phyloP scores from a whole-genome alignment of 1,139 yeast species.

The Sugiyamaella sp. region DNA sequence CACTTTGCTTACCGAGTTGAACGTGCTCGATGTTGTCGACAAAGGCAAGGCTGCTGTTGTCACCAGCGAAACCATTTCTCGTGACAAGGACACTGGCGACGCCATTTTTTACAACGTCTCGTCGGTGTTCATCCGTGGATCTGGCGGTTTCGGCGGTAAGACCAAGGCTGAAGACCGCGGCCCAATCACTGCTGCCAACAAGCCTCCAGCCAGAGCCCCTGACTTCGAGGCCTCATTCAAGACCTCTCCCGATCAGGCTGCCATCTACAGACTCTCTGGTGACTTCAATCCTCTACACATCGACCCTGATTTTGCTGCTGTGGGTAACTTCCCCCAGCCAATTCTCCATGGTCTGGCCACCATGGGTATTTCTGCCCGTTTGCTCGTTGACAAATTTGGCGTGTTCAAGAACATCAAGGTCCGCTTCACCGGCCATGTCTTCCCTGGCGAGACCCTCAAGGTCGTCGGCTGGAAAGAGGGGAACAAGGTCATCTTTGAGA shows the following conservation, averaged over 20 bases:
- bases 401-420: conserved; percentile 83
- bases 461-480: conserved; percentile 84
- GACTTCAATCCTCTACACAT: conserved; percentile 95
- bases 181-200: conserved; percentile 65
- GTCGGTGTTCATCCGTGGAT: conserved; percentile 83
- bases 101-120: conserved; percentile 79
- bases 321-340: conserved; percentile 84
- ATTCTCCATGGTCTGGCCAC: conserved; percentile 93
- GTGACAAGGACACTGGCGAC: conserved; percentile 71
- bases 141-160: conserved; percentile 55
- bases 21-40: conserved; percentile 75
- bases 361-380: conserved; percentile 80
- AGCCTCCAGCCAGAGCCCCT: conserved; percentile 66
- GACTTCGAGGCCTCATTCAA: conserved; percentile 64
- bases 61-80: conserved; percentile 72
- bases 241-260: conserved; percentile 79
- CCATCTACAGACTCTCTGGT: conserved; percentile 87
- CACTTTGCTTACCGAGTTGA: conserved; percentile 59
- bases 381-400: conserved; percentile 78
- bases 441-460: conserved; percentile 92
- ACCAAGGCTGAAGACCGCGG: conserved; percentile 60
- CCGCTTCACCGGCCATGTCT: conserved; percentile 88
- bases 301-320: conserved; percentile 87
- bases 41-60: conserved; percentile 89
- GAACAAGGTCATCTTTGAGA: conserved; percentile 75